These are phyloP conservation scores for Pseudonitzschia delicatissima DNA, from an alignment of 108 stramenopile species.

Conservation along the genomic window DNA sequence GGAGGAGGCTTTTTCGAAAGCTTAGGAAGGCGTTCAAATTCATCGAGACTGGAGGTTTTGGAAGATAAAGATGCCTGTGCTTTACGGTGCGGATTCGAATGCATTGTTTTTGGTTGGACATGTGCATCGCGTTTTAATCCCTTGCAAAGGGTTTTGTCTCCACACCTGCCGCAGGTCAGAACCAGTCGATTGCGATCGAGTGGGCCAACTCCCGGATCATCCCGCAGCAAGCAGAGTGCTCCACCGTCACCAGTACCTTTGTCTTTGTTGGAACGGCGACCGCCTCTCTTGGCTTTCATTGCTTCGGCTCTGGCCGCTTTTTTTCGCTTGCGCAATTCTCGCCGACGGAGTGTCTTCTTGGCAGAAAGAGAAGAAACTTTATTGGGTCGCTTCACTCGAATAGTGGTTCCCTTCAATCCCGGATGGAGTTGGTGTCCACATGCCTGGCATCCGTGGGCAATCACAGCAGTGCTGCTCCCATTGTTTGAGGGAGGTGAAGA, in stretches of 20 bases:
- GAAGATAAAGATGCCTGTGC: not conserved
- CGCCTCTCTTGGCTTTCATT: conserved; percentile 6
- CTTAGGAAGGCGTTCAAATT: not conserved
- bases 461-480: not conserved
- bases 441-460: conserved; percentile 10
- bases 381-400: conserved; percentile 7
- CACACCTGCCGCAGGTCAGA: conserved; percentile 25
- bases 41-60: not conserved
- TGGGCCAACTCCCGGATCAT: conserved; percentile 11
- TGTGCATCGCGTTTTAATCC: conserved; percentile 27
- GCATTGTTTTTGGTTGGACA: not conserved
- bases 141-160: conserved; percentile 10
- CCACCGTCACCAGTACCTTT: not conserved
- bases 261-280: not conserved
- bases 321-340: conserved; percentile 16
- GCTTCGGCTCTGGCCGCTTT: conserved; percentile 1
- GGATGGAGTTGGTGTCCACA: conserved; percentile 29
- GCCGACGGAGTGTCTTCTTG: conserved; percentile 15
- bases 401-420: conserved; percentile 19
- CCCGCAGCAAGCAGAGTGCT: not conserved
- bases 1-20: not conserved
- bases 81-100: not conserved
- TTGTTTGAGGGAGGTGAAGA: not conserved
- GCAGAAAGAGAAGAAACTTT: not conserved
- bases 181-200: conserved; percentile 29